Conservation (phyloP, 140 eudicot genomes). For the Senecio squalidus region DNA sequence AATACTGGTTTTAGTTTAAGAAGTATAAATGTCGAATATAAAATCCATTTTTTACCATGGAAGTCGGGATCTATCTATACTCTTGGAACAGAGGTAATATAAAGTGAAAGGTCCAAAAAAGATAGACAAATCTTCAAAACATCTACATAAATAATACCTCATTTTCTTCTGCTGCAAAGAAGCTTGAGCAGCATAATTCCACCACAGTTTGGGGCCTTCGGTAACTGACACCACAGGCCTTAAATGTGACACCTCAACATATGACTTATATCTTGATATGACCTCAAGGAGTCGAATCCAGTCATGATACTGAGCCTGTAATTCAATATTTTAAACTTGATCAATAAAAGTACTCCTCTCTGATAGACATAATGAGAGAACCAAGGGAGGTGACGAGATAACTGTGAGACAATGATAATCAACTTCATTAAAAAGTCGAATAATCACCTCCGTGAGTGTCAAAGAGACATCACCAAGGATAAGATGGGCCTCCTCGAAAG, state of each 20-base stretch:
- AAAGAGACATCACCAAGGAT: slow-evolving; percentile 70
- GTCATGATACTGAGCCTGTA: slow-evolving; percentile 96
- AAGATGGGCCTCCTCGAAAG: slow-evolving; percentile 90
- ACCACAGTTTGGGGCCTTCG: slow-evolving; percentile 63
- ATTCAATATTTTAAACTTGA: slow-evolving; percentile 6
- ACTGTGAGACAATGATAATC: no score
- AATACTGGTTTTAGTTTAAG: background rate
- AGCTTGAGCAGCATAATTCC: slow-evolving; percentile 95
- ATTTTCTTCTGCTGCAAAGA: slow-evolving; percentile 79
- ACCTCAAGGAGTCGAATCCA: slow-evolving; percentile 97
- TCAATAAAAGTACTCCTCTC: background rate
- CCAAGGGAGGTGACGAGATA: no score
- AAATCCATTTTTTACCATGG: background rate
- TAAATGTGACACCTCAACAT: slow-evolving; percentile 88
- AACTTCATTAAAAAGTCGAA: slow-evolving; percentile 1
- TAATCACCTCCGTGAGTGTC: slow-evolving; percentile 77
- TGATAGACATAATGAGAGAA: slow-evolving; percentile 1
- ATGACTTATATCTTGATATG: slow-evolving; percentile 66
- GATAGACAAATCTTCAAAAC: slow-evolving; percentile 3
- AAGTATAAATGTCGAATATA: background rate
- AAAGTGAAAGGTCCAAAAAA: slow-evolving; percentile 5
- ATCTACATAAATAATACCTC: slow-evolving; percentile 51
- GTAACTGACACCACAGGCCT: slow-evolving; percentile 75
- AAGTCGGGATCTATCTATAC: background rate
- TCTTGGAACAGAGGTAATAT: slow-evolving; percentile 4